Evolutionary conservation across 2,329 filamentous ascomycete species (phyloP).

Genomic region (Cucurbitaria berberidis): DNA sequence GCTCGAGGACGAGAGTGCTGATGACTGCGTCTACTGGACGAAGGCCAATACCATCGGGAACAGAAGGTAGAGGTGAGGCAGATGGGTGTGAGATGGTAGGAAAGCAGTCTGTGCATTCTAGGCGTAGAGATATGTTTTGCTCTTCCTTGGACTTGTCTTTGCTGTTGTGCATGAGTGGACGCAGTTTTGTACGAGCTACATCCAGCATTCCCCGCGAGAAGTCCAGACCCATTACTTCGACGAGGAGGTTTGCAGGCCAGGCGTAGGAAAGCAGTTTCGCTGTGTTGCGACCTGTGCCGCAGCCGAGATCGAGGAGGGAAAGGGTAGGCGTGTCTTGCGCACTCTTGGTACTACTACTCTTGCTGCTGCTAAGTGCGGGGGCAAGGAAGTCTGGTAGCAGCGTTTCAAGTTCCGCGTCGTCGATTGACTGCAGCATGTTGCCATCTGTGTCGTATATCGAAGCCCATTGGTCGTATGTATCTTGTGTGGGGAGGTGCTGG

Average conservation of each 20-base stretch:
- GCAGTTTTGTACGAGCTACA: conserved; percentile 54
- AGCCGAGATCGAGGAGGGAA: conserved; percentile 66
- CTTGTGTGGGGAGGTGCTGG: conserved; percentile 48
- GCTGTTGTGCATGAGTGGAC: background rate
- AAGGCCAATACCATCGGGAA: conserved; percentile 8
- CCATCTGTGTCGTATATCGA: conserved; percentile 68
- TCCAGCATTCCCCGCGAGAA: conserved; percentile 64
- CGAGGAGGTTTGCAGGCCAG: conserved; percentile 24
- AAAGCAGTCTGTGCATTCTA: conserved; percentile 43
- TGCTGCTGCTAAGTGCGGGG: conserved; percentile 29
- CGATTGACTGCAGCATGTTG: conserved; percentile 70
- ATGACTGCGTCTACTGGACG: conserved; percentile 56
- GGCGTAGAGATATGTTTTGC: conserved; percentile 9
- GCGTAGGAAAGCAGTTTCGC: conserved; percentile 54
- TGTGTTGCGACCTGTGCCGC: conserved; percentile 70
- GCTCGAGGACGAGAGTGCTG: conserved; percentile 69
- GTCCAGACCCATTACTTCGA: conserved; percentile 61
- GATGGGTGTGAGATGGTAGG: conserved; percentile 21
- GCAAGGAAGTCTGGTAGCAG: conserved; percentile 59
- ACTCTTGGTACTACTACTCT: no score
- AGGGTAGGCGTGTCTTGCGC: conserved; percentile 18
- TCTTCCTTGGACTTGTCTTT: background rate
- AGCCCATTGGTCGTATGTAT: conserved; percentile 60
- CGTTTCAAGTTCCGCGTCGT: conserved; percentile 61
- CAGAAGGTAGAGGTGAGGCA: conserved; percentile 28